Percentiles rank a stretch among this genome's conserved stretches.
Conservation (phyloP, 257 asterid genomes). For the Osmanthus fragrans region DNA sequence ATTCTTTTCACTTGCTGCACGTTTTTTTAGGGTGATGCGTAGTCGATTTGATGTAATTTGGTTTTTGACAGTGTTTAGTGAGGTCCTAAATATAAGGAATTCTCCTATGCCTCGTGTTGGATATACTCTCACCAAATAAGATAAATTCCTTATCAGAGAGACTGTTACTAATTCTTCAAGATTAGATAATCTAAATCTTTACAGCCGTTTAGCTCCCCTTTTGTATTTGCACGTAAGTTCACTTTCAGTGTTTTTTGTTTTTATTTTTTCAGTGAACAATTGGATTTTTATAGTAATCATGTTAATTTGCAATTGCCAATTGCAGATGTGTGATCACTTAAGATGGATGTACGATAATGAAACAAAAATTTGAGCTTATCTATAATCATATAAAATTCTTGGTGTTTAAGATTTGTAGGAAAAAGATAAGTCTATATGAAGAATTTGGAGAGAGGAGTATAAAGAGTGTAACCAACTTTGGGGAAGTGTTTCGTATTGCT, state of each 20-base stretch:
- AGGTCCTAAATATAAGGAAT: background rate
- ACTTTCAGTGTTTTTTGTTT: background rate
- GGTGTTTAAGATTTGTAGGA: background rate
- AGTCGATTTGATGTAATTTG: background rate
- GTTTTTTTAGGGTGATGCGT: background rate
- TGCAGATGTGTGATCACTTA: background rate
- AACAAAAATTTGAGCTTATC: background rate
- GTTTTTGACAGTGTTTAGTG: background rate
- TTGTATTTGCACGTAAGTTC: too few relatives aligned
- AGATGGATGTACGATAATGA: background rate
- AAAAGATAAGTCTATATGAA: too few relatives aligned
- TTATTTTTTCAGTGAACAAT: background rate
- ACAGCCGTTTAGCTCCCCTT: background rate
- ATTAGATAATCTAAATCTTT: background rate
- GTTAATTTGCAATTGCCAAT: background rate
- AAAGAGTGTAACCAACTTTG: background rate
- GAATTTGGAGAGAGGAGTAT: too few relatives aligned
- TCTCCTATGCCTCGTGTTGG: background rate
- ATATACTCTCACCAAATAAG: background rate
- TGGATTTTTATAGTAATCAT: background rate
- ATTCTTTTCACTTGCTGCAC: background rate
- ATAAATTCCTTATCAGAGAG: background rate
- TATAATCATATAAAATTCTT: background rate
- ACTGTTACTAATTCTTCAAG: background rate
- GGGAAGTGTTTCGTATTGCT: background rate